A percentile compares a stretch with the other conserved stretches of the same genome.
Evolutionary conservation across 1,284 basidiomycete genomes (phyloP).

Genomic region (Apiotrichum porosum): DNA sequence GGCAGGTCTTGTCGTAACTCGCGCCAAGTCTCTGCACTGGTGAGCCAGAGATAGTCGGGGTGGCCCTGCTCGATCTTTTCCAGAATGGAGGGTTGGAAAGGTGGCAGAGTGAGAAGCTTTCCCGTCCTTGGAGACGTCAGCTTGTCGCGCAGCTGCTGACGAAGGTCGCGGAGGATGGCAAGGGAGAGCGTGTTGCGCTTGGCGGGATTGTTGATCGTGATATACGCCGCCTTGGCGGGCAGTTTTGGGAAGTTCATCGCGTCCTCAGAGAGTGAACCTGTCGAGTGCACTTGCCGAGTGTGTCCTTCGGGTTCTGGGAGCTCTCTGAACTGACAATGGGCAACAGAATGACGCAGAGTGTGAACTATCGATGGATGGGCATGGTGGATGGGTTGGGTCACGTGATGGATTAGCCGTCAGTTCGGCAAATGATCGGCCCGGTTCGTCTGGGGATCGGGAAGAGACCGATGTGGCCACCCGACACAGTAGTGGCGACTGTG

Average conservation of each 20-base stretch:
- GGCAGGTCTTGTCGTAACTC: slow-evolving; percentile 9
- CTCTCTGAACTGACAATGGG: no score
- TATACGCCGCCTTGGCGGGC: slow-evolving; percentile 15
- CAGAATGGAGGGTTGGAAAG: slow-evolving; percentile 10
- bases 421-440: no score
- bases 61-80: slow-evolving; percentile 9
- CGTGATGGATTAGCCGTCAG: no score
- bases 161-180: slow-evolving; percentile 12
- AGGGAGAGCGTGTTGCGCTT: slow-evolving; percentile 21
- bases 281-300: no score
- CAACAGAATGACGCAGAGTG: no score
- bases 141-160: slow-evolving; percentile 5
- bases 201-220: slow-evolving; percentile 17
- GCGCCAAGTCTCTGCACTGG: slow-evolving; percentile 7
- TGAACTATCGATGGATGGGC: no score
- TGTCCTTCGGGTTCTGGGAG: no score
- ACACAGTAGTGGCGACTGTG: no score
- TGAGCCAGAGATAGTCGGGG: slow-evolving; percentile 12
- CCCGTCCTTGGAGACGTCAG: slow-evolving; percentile 3
- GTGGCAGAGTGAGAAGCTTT: slow-evolving; percentile 5
- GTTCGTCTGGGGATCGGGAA: no score
- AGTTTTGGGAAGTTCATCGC: slow-evolving; percentile 8
- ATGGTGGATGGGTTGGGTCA: no score
- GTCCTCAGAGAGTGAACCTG: no score
- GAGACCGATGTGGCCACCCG: no score